phyloP scores from a whole-genome alignment of 2,329 filamentous ascomycete species.

The Didymella exigua region DNA sequence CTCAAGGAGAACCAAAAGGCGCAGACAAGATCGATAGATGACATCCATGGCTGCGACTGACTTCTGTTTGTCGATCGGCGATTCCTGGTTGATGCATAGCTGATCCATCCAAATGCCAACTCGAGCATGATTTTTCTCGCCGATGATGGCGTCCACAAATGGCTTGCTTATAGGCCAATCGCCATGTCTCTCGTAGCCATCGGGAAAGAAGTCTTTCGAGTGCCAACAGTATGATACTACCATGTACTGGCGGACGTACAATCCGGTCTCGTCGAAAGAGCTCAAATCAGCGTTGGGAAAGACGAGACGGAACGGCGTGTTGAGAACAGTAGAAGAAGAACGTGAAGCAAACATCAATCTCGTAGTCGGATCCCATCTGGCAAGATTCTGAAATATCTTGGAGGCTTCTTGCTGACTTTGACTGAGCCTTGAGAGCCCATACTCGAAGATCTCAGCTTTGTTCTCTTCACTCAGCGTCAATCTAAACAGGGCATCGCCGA shows the following conservation, averaged over 20 bases:
- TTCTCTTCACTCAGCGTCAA: constrained; percentile 15
- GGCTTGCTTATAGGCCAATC: constrained; percentile 24
- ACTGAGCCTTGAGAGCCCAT: constrained; percentile 11
- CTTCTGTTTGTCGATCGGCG: constrained; percentile 14
- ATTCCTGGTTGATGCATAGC: constrained; percentile 22
- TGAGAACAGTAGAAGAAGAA: constrained; percentile 13
- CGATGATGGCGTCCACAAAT: constrained; percentile 24
- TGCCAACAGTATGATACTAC: constrained; percentile 28
- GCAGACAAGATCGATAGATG: constrained; percentile 24
- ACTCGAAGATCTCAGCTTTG: constrained; percentile 19
- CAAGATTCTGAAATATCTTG: constrained; percentile 11
- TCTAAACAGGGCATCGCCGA: constrained; percentile 15
- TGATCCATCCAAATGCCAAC: constrained; percentile 30
- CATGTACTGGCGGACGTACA: constrained; percentile 23
- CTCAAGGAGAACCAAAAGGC: constrained; percentile 20
- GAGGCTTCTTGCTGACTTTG: constrained; percentile 7
- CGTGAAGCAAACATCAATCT: constrained; percentile 12
- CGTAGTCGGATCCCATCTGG: constrained; percentile 11
- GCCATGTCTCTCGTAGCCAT: constrained; percentile 14
- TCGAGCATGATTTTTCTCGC: constrained; percentile 19
- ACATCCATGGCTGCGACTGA: constrained; percentile 27
- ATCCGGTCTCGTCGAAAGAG: constrained; percentile 16
- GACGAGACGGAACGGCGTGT: constrained; percentile 25
- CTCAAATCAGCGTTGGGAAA: constrained; percentile 8
- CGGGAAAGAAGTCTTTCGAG: constrained; percentile 12